phyloP scores from a whole-genome alignment of 495 filamentous ascomycete species.

The Xylaria bambusicola region DNA sequence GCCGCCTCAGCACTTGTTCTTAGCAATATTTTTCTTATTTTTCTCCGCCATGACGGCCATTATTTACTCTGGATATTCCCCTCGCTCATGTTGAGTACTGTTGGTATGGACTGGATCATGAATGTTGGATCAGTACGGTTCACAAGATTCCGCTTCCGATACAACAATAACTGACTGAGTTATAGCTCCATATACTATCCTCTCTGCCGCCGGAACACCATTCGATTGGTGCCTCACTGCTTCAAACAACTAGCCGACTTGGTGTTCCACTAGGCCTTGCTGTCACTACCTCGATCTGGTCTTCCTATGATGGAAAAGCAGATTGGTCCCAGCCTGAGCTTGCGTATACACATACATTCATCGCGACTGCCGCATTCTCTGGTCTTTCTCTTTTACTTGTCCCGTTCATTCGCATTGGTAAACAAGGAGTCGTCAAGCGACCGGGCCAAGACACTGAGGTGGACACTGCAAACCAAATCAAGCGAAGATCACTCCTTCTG shows the following conservation, averaged over 20 bases:
- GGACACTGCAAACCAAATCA: not conserved
- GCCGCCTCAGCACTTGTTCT: conserved; percentile 30
- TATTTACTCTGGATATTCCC: conserved; percentile 41
- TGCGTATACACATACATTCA: conserved; percentile 39
- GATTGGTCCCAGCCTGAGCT: conserved; percentile 23
- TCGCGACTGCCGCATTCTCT: conserved; percentile 35
- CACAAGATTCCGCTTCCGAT: not conserved
- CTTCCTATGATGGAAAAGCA: conserved; percentile 25
- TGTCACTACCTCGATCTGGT: conserved; percentile 39
- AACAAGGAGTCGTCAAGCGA: conserved; percentile 22
- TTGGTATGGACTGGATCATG: conserved; percentile 44
- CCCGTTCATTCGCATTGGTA: conserved; percentile 39
- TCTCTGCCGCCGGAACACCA: conserved; percentile 34
- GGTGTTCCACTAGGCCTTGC: conserved; percentile 40
- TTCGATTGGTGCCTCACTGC: conserved; percentile 38
- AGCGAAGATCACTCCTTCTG: conserved; percentile 14
- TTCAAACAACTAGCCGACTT: conserved; percentile 39
- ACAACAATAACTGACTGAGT: conserved; percentile 15
- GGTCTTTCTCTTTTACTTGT: conserved; percentile 31
- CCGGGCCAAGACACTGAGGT: not conserved
- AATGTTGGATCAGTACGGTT: conserved; percentile 40
- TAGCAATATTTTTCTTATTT: conserved; percentile 38
- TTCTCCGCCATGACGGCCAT: conserved; percentile 34
- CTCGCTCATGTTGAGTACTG: conserved; percentile 35
- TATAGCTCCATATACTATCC: conserved; percentile 30